These are phyloP conservation scores for Ophiognomonia clavigignenti-juglandacearum DNA, from an alignment of 2,329 filamentous ascomycete species.

Conservation along the genomic window DNA sequence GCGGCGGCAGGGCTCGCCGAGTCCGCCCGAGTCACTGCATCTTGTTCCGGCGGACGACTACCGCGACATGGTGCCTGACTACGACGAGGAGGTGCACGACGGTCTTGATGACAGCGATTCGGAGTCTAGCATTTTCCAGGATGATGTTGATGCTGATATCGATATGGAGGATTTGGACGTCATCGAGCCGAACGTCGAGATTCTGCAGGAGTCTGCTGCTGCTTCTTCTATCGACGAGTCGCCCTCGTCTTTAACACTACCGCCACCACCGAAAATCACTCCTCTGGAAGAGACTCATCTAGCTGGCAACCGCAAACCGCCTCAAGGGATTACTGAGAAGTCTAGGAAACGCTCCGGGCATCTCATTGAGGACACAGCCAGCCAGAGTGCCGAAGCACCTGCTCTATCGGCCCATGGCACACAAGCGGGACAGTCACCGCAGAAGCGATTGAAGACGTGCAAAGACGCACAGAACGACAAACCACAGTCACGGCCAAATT, in stretches of 20 bases:
- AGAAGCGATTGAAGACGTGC: slow-evolving; percentile 24
- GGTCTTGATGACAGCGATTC: slow-evolving; percentile 29
- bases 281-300: slow-evolving; percentile 49
- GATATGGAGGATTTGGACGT: slow-evolving; percentile 35
- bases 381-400: slow-evolving; percentile 31
- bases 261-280: slow-evolving; percentile 41
- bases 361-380: slow-evolving; percentile 43
- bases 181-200: slow-evolving; percentile 40
- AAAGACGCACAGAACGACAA: slow-evolving; percentile 8
- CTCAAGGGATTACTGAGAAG: slow-evolving; percentile 42
- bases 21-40: slow-evolving; percentile 33
- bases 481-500: slow-evolving; percentile 11
- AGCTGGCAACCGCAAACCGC: slow-evolving; percentile 41
- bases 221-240: slow-evolving; percentile 7
- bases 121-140: slow-evolving; percentile 40
- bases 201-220: slow-evolving; percentile 34
- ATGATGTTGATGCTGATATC: slow-evolving; percentile 35
- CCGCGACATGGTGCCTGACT: slow-evolving; percentile 23
- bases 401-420: slow-evolving; percentile 28
- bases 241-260: slow-evolving; percentile 37
- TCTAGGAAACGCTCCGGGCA: slow-evolving; percentile 28
- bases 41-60: slow-evolving; percentile 33
- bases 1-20: slow-evolving; percentile 21
- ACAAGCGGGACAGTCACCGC: slow-evolving; percentile 26
- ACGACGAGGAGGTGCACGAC: slow-evolving; percentile 22